Evolutionary conservation across 768 basidiomycete genomes (phyloP), one percentile per base, ranked within the genome.

Genomic region (Pulveroboletus ravenelii): DNA sequence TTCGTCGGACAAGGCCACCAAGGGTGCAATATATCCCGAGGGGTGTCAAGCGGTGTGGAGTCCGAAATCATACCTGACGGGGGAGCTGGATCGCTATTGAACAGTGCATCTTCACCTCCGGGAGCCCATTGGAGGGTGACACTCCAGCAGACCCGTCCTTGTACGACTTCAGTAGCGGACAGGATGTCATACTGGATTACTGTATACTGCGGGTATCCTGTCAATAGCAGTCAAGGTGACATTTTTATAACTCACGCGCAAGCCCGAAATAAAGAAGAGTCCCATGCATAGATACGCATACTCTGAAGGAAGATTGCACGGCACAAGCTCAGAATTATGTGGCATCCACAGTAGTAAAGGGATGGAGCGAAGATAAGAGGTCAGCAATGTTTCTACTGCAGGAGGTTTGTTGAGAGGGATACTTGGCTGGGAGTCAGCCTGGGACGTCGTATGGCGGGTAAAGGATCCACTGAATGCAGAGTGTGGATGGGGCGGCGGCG

Each of bases 41-140:
- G 39, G 10, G 40, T 12, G 10, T 36, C 29, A 6, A 10, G 31
- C 10, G 36, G n/a, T 15, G 36, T 18, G 8, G 55, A 45, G 7
- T 41, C 51, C 27, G 27, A 20, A 32, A 15, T 9, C 41, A 31
- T 13, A n/a, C 51, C 39, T 9, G 42, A 36, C 34, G 51, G 27
- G n/a, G 15, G 31, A 30, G 37, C 15, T 10, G 32, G 14, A 12
- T 49, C 36, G 18, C 41, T 15, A 17, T 40, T n/a, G 48, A 64
- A 60, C 31, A 66, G 55, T 30, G 55, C 54, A 20, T 74, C 70
- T 60, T 81, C 78, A 3, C 78, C 79, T 20, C 78, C 79, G 5
- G 72, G 63, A 10, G 68, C 69, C 80, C 80, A 82, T 43, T 69
- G 58, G 25, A 78, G 67, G n/a, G 62, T 66, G 37, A 80, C 66